These are phyloP conservation scores for Diplodia scrobiculata DNA, from an alignment of 2,329 filamentous ascomycete genomes.

Conservation along the genomic window DNA sequence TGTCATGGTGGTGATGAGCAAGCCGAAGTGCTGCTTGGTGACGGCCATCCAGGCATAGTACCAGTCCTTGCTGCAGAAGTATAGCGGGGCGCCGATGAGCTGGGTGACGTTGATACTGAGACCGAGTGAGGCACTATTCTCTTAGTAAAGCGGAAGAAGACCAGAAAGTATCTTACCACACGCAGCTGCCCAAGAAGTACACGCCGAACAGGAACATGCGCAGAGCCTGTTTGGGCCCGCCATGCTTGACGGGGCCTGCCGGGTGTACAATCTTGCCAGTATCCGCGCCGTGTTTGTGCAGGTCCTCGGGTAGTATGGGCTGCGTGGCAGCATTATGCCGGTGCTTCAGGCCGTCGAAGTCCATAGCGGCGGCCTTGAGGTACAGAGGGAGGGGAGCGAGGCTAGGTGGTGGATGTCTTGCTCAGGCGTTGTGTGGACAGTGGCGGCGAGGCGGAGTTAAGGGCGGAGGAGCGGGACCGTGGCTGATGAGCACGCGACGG, in stretches of 20 bases:
- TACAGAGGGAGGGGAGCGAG: slow-evolving; percentile 6
- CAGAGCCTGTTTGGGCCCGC: slow-evolving; percentile 46
- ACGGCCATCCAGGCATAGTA: slow-evolving; percentile 84
- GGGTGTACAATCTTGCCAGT: slow-evolving; percentile 36
- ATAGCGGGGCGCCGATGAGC: slow-evolving; percentile 71
- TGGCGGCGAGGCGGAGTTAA: slow-evolving; percentile 14
- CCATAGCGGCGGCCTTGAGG: slow-evolving; percentile 32
- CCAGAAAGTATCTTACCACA: slow-evolving; percentile 42
- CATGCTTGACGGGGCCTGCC: slow-evolving; percentile 48
- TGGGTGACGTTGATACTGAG: slow-evolving; percentile 64
- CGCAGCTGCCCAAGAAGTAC: slow-evolving; percentile 51
- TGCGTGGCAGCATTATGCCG: slow-evolving; percentile 33
- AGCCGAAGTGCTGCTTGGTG: slow-evolving; percentile 81
- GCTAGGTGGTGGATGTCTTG: background rate
- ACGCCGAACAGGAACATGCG: slow-evolving; percentile 50
- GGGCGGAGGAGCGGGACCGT: background rate
- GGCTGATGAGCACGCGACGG: slow-evolving; percentile 16
- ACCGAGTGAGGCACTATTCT: slow-evolving; percentile 12
- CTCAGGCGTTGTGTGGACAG: slow-evolving; percentile 15
- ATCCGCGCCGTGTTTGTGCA: slow-evolving; percentile 12
- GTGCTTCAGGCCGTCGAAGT: slow-evolving; percentile 39
- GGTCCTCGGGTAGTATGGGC: slow-evolving; percentile 16
- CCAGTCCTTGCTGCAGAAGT: slow-evolving; percentile 70
- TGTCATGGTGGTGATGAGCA: slow-evolving; percentile 76
- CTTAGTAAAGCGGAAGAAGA: slow-evolving; percentile 21